A percentile compares a stretch with the other conserved stretches of the same genome.
These are phyloP conservation scores for Botrytis elliptica DNA, from an alignment of 2,329 filamentous ascomycete genomes.

Conservation along the genomic window DNA sequence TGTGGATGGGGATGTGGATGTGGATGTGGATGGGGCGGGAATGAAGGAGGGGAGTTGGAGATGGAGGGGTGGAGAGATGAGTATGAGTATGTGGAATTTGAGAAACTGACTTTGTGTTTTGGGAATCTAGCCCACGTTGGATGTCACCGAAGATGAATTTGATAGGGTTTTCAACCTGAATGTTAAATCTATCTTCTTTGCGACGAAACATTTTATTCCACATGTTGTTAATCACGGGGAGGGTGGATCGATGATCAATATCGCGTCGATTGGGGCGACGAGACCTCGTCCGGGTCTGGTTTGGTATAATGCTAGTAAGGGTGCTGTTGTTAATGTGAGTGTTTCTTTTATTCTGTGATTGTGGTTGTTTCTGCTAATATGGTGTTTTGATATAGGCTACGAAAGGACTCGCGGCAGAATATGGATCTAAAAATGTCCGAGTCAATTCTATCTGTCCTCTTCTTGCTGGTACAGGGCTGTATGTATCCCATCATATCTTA, in stretches of 20 bases:
- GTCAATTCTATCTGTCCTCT: conserved; percentile 72
- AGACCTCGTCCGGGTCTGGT: conserved; percentile 62
- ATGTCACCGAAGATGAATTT: conserved; percentile 65
- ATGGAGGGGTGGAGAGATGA: not conserved
- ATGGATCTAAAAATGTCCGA: conserved; percentile 67
- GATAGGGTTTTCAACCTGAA: conserved; percentile 67
- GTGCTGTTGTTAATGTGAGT: conserved; percentile 50
- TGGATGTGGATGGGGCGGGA: no score
- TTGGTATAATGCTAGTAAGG: conserved; percentile 51
- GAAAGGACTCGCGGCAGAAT: conserved; percentile 70
- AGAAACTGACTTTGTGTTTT: not conserved
- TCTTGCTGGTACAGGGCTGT: conserved; percentile 63
- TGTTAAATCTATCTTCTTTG: conserved; percentile 62
- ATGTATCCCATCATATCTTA: conserved; percentile 2
- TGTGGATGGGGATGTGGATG: not conserved
- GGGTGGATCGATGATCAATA: conserved; percentile 62
- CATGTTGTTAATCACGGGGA: conserved; percentile 58
- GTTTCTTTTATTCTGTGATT: conserved; percentile 24
- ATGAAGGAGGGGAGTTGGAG: no score
- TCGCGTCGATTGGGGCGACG: conserved; percentile 62
- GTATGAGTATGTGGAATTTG: not conserved
- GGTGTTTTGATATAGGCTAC: conserved; percentile 48
- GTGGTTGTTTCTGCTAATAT: not conserved
- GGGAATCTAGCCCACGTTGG: conserved; percentile 49
- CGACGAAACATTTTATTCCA: conserved; percentile 57